phyloP scores from a whole-genome alignment of 1,284 basidiomycete genomes.

The Ceratobasidium sp. region DNA sequence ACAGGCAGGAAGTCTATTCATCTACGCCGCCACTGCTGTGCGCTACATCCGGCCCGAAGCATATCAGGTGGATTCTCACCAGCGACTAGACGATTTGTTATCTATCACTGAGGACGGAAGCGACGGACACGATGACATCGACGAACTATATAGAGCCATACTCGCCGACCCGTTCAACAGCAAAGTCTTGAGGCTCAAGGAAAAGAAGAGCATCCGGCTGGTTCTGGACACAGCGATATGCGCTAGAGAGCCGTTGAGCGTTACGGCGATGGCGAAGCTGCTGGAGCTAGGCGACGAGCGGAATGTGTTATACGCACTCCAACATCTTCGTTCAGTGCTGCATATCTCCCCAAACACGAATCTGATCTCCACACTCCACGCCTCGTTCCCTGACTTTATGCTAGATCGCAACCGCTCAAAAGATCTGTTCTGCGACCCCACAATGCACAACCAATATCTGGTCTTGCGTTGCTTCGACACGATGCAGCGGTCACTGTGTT shows the following conservation, averaged over 20 bases:
- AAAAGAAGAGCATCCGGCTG: neutral
- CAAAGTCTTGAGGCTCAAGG: neutral
- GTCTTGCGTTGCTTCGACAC: neutral
- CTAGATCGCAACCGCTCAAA: neutral
- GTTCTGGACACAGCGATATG: neutral
- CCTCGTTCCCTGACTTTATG: conserved; percentile 3
- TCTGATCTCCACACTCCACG: neutral
- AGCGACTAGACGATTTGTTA: too few species aligned
- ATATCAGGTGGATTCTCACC: too few species aligned
- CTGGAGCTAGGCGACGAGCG: neutral
- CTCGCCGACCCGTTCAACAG: neutral
- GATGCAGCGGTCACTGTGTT: neutral
- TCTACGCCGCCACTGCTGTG: conserved; percentile 12
- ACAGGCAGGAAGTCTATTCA: neutral
- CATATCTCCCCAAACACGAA: neutral
- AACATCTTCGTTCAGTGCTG: neutral
- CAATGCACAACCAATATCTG: neutral
- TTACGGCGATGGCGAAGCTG: neutral
- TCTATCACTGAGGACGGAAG: too few species aligned
- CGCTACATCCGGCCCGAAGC: neutral
- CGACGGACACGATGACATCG: neutral
- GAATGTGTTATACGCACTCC: neutral
- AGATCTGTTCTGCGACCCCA: neutral
- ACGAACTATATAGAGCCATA: neutral
- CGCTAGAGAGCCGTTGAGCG: conserved; percentile 4